Evolutionary conservation across 2,329 filamentous ascomycete genomes (phyloP), one percentile per base, ranked within the genome.

Genomic region (Diplocarpon mali): DNA sequence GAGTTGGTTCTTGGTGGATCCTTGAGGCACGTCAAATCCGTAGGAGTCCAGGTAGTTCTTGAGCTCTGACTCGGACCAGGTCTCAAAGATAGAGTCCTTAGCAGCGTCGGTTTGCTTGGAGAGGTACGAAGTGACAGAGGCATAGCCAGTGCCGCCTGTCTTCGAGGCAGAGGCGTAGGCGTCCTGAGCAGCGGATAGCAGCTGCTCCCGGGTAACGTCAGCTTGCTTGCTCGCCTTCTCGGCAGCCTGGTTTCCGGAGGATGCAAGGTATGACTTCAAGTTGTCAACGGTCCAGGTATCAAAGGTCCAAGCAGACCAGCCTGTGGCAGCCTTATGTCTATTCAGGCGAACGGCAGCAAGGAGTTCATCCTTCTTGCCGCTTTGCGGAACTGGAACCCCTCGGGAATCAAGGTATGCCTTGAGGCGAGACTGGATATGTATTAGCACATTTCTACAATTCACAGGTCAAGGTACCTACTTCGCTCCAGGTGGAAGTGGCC

Each of bases 41-140:
- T 87, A 90, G 50, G 78, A 83, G 60, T 90, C 85, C 6, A 90
- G 74, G 58, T 89, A 90, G 1, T 75, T 68, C 70, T 90, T 89
- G 50, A 92, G 69, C 20, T 90, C 56, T 34, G 70, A 73, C 40
- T 72, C 68, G 17, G 71, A 83, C 85, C 85, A 90, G 1, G 75
- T 76, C 42, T 87, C 78, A 52, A 90, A 90, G 1, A 75, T 69
- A 17, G 65, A 70, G 38, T 77, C 69, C 67, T 85, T 87, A 38
- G 71, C 81, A 9, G 73, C 60, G 45, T 73, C 73, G 4, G 84
- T 85, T 24, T 78, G 77, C 47, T 77, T 67, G 9, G 80, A 67
- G 2, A 89, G 68, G 56, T 84, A 85, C 44, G 75, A 83, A 8
- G 83, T 89, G 9, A 78, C 78, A 2, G 82, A 82, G 13, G 83